Conservation (phyloP, 495 filamentous ascomycete species). For the Lasiosphaeriaceae sp. region DNA sequence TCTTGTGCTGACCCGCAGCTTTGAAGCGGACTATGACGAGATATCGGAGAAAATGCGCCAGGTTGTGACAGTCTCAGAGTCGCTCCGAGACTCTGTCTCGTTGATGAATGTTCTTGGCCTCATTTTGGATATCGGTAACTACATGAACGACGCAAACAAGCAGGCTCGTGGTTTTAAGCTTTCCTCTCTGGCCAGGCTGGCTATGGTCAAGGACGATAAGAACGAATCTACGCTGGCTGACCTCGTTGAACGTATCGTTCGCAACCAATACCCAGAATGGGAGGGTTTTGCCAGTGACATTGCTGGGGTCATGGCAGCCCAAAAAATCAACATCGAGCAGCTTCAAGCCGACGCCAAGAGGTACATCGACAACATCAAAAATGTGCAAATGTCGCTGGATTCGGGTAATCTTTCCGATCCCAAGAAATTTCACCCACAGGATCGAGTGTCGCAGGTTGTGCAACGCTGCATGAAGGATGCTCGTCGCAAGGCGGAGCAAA, state of each 20-base stretch:
- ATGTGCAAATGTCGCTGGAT: slow-evolving; percentile 87
- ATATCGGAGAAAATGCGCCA: slow-evolving; percentile 76
- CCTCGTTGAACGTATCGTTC: slow-evolving; percentile 94
- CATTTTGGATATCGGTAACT: slow-evolving; percentile 97
- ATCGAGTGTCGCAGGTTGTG: slow-evolving; percentile 87
- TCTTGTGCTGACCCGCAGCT: slow-evolving; percentile 76
- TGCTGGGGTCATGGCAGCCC: slow-evolving; percentile 68
- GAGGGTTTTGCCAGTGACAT: slow-evolving; percentile 86
- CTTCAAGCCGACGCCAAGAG: slow-evolving; percentile 82
- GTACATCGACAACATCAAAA: slow-evolving; percentile 92
- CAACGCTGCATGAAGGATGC: slow-evolving; percentile 96
- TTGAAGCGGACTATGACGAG: slow-evolving; percentile 87
- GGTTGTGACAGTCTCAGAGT: slow-evolving; percentile 81
- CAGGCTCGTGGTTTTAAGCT: slow-evolving; percentile 98
- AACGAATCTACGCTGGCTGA: slow-evolving; percentile 96
- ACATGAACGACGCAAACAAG: slow-evolving; percentile 99
- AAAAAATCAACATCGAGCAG: slow-evolving; percentile 95
- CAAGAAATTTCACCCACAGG: slow-evolving; percentile 96
- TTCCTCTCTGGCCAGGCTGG: slow-evolving; percentile 86
- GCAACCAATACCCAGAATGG: slow-evolving; percentile 94
- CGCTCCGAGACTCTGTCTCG: slow-evolving; percentile 81
- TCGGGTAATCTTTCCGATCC: slow-evolving; percentile 92
- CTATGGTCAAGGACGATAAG: slow-evolving; percentile 98
- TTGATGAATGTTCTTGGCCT: slow-evolving; percentile 94
- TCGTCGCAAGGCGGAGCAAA: slow-evolving; percentile 90